Evolutionary conservation across 1,139 yeast genomes (phyloP), one percentile per base, ranked within the genome.

Genomic region (Nakaseomyces nivariensis): DNA sequence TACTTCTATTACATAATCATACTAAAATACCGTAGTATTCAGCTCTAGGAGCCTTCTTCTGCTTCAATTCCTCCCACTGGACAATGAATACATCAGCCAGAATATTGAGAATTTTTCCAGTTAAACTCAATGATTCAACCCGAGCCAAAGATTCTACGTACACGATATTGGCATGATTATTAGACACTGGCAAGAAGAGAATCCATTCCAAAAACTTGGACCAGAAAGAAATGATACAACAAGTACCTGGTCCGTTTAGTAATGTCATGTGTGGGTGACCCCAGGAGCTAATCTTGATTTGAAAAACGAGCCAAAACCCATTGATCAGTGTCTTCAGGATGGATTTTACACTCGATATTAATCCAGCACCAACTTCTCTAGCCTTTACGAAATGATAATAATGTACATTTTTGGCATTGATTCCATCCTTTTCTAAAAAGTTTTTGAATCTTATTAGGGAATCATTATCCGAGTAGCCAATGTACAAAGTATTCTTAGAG

Each of bases 171-270:
- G 88, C 85, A 4, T 79, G 56, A 52, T 75, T 67, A n/a, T 13
- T 27, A 4, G 10, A 6, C 1, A 27, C 9, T 60, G 67, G 64
- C 46, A 63, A 53, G 17, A 59, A 17, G 4, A 81, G 77, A 53
- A 82, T 4, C 51, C 52, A 70, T 4, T 75, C 56, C 49, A 83
- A 75, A 13, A 83, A 62, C 1, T 83, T 74, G 51, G 82, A 77
- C 51, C 92, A 85, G 29, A 87, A 67, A 1, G 95, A 83, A 2
- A 90, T 88, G 11, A 65, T 54, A 43, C 66, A 64, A 50, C 90
- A 75, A 0, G 97, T 88, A 0, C 97, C 99, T 0, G 99, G 99
- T 0, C 99, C 99, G 64, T 92, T 94, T 54, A 87, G 67, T 25
- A 92, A 65, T 13, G 92, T 70, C 44, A 65, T 45, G 37, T 59